Evolutionary conservation across 2,329 filamentous ascomycete genomes (phyloP), one percentile per base, ranked within the genome.

Genomic region (Myriosclerotinia curreyana): DNA sequence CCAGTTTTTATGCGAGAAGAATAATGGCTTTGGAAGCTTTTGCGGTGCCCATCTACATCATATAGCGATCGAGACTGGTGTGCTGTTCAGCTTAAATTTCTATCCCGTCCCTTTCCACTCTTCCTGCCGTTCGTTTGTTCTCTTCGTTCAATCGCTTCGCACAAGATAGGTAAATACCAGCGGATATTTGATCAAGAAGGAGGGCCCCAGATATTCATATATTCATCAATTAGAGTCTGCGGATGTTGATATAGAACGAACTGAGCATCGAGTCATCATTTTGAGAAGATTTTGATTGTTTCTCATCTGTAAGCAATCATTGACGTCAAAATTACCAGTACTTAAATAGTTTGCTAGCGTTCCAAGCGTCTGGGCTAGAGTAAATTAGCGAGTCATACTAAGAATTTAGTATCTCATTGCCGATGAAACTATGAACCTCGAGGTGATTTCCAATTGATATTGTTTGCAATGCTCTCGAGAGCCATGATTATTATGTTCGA

Each of bases 311-410:
- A 44, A 34, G 17, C 40, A 44, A 44, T 20, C 11, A 22, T 38
- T 31, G 28, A 31, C 6, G 28, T 31, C 38, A 56, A 34, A 31
- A 34, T 44, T 31, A n/a, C 5, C 20, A 17, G 36, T 31, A 5
- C 5, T 3, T 28, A 42, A 15, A 6, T 44, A n/a, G 17, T 20
- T 22, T 4, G n/a, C 42, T 49, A 38, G 42, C 34, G 36, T 25
- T 59, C 31, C 25, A 56, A 56, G 54, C 40, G 25, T 46, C 22
- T n/a, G 54, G 38, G 12, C 25, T 11, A 31, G 15, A 63, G 34
- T 17, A 14, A 14, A 46, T 63, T 63, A 63, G 60, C 60, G 60
- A 63, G 22, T 2, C 31, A 31, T 28, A 15, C 40, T 34, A 63
- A 56, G 22, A 63, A 40, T 22, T 63, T 63, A 50, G 60, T 20